These are phyloP conservation scores for Chrysopogon serrulatus DNA, from an alignment of 176 grass and related monocot species.

Conservation along the genomic window DNA sequence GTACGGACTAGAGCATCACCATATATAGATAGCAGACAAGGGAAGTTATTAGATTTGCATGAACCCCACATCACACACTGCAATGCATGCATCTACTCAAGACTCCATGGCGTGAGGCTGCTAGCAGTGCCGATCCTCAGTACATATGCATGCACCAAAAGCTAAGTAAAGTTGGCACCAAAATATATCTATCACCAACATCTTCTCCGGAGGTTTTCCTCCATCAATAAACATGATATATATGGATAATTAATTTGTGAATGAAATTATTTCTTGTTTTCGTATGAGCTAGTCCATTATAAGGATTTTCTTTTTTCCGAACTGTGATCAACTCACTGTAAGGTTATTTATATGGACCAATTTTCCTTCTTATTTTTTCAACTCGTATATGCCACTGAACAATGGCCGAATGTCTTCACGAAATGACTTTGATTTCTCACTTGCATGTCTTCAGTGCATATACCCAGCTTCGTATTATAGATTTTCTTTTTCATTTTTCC, in stretches of 20 bases:
- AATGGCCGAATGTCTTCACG: background rate
- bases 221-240: too few species aligned
- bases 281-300: too few species aligned
- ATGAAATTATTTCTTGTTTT: too few species aligned
- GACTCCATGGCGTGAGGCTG: background rate
- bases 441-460: too few species aligned
- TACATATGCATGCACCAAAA: background rate
- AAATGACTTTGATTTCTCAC: background rate
- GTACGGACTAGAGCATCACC: background rate
- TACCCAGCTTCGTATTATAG: background rate
- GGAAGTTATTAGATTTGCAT: background rate
- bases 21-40: background rate
- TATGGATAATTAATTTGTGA: too few species aligned
- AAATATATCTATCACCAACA: too few species aligned
- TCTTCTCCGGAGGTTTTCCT: too few species aligned
- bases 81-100: background rate
- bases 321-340: too few species aligned
- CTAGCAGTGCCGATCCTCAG: background rate
- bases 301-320: too few species aligned
- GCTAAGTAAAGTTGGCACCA: too few species aligned
- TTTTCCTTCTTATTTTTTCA: too few species aligned
- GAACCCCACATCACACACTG: background rate
- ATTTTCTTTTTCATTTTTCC: background rate
- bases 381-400: background rate
- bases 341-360: too few species aligned